phyloP scores from a whole-genome alignment of 1,284 basidiomycete genomes.

The Termitomyces sp. region DNA sequence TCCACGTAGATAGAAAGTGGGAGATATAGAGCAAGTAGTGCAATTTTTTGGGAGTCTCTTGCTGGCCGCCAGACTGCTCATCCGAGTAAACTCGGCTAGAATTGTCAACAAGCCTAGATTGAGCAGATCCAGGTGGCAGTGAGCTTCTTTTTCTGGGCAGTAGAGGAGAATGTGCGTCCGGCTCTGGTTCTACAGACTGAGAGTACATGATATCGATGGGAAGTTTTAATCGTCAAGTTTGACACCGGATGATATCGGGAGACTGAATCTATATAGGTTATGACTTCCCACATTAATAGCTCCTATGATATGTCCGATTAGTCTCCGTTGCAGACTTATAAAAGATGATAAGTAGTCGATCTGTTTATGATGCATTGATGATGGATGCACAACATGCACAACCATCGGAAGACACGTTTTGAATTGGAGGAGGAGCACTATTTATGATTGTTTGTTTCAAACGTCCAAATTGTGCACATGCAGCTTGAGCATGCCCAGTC shows the following conservation, averaged over 20 bases:
- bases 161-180: not conserved
- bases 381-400: no score
- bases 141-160: not conserved
- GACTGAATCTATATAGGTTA: no score
- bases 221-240: not conserved
- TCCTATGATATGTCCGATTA: no score
- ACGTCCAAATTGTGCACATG: no score
- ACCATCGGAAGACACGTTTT: no score
- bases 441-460: no score
- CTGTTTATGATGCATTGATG: no score
- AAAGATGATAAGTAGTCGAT: no score
- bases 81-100: not conserved
- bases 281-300: no score
- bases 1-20: constrained; percentile 23
- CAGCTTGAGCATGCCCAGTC: no score
- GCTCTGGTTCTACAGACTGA: not conserved
- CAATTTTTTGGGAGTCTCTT: not conserved
- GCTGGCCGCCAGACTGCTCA: not conserved
- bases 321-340: no score
- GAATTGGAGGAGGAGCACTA: no score
- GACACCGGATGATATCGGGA: not conserved
- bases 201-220: not conserved
- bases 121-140: not conserved
- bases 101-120: not conserved
- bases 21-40: constrained; percentile 17